A percentile compares a stretch with the other conserved stretches of the same genome.
phyloP scores from a whole-genome alignment of 768 basidiomycete genomes.

The Hebeloma cylindrosporum region DNA sequence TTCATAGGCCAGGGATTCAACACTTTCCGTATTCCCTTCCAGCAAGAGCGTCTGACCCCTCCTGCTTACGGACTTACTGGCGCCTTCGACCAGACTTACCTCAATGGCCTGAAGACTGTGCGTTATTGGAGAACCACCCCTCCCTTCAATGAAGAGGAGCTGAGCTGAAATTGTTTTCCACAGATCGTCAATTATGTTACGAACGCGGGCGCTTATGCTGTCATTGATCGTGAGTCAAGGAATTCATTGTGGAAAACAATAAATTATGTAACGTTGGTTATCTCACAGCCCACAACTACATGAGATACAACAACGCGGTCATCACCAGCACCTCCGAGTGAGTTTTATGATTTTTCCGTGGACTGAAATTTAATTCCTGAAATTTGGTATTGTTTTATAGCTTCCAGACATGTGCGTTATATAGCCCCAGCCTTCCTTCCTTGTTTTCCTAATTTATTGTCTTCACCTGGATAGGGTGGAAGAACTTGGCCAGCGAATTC shows the following conservation, averaged over 20 bases:
- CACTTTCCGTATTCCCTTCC: constrained; percentile 63
- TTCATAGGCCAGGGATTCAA: constrained; percentile 59
- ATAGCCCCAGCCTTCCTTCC: neutral
- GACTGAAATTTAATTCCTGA: neutral
- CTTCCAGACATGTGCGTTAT: constrained; percentile 48
- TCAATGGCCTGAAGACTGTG: constrained; percentile 48
- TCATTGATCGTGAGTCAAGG: constrained; percentile 49
- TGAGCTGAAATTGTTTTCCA: neutral
- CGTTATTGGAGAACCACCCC: constrained; percentile 13
- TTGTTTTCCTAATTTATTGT: neutral
- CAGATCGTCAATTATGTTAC: constrained; percentile 63
- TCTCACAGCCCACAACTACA: constrained; percentile 59
- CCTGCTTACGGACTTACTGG: constrained; percentile 55
- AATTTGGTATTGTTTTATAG: constrained; percentile 24
- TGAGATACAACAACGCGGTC: constrained; percentile 54
- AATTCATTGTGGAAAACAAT: neutral
- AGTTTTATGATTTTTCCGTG: constrained; percentile 20
- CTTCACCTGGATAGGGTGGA: constrained; percentile 45
- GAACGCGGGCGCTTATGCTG: constrained; percentile 53
- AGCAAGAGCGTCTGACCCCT: constrained; percentile 55
- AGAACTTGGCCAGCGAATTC: constrained; percentile 54
- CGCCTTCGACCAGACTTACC: constrained; percentile 51
- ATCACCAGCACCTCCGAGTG: constrained; percentile 51
- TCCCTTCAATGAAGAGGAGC: too few species aligned
- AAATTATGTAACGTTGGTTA: constrained; percentile 1